phyloP scores from a whole-genome alignment of 176 grass and related monocot species.

The Oryza longistaminata region DNA sequence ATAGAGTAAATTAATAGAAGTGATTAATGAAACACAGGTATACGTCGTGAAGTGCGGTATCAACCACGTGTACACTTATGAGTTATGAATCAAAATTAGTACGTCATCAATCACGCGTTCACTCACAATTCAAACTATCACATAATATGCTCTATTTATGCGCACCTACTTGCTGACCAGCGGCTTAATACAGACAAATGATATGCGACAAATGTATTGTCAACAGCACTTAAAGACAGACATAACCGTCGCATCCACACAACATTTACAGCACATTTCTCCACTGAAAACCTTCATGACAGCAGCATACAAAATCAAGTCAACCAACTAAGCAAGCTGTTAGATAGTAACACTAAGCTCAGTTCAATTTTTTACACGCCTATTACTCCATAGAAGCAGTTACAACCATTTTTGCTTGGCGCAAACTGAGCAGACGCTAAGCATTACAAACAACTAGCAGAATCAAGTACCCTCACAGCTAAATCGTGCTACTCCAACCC shows the following conservation, averaged over 20 bases:
- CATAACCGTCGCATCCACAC: not conserved
- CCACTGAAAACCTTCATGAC: not conserved
- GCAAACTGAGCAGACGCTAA: slow-evolving; percentile 3
- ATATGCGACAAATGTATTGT: slow-evolving; percentile 31
- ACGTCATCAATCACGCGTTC: not conserved
- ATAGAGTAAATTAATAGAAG: slow-evolving; percentile 9
- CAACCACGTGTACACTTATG: not conserved
- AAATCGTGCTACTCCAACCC: not conserved
- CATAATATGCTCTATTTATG: slow-evolving; percentile 8
- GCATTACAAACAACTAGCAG: not conserved
- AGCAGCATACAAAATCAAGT: not conserved
- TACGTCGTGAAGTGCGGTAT: not conserved
- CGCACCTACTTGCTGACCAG: slow-evolving; percentile 1
- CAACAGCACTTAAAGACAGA: not conserved
- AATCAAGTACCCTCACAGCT: not conserved
- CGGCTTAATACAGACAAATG: slow-evolving; percentile 3
- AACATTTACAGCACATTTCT: not conserved
- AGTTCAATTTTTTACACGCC: not conserved
- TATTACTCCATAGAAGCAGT: not conserved
- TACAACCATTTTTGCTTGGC: not conserved
- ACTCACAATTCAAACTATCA: not conserved
- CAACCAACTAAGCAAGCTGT: not conserved
- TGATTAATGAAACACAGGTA: not conserved
- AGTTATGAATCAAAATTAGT: not conserved
- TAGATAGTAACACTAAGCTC: not conserved